Evolutionary conservation across 129 eudicot genomes (phyloP), one percentile per base, ranked within the genome.

Genomic region (Chrysanthemum makinoi): DNA sequence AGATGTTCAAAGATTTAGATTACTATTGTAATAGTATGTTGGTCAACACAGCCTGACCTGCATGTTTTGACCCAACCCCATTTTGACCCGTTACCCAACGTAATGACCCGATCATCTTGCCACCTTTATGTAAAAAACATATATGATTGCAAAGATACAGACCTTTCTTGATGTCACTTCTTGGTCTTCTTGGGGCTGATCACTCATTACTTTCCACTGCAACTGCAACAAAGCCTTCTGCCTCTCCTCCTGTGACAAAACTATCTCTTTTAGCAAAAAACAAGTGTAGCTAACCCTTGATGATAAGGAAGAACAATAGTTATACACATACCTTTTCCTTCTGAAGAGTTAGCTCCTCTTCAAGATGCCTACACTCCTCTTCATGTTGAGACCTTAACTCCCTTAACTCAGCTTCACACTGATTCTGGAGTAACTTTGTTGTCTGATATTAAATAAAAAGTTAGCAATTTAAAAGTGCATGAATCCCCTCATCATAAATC

Each of bases 301-400:
- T 35, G 28, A 26, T 56, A 17, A 61, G 62, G 57, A 52, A 50
- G 39, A 50, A 33, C 30, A 50, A 46, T 39, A 46, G 5, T 16
- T 74, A 60, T 28, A 76, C 74, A 76, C 74, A 70, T 78, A 88
- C 99, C 81, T 80, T 95, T 53, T 86, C 79, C 77, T 87, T 95
- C 79, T 90, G 99, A 65, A 83, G 62, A 66, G 79, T 90, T 77
- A 95, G 78, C 79, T 90, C 97, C 76, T 90, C 97, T 83, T 95
- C 87, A 74, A 95, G 94, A 79, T 90, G 83, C 83, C 84, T 82
- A 75, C 89, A 82, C 65, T 86, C 94, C 75, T 90, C 99, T 62
- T 90, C 95, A 81, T 87, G 96, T 76, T 90, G 89, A 79, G 83
- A 75, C 77, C 85, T 86, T 81, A 88, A 55, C 71, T 93, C 99